These are phyloP conservation scores for Hortiboletus flavorubellus DNA, from an alignment of 768 basidiomycete genomes.

Conservation along the genomic window DNA sequence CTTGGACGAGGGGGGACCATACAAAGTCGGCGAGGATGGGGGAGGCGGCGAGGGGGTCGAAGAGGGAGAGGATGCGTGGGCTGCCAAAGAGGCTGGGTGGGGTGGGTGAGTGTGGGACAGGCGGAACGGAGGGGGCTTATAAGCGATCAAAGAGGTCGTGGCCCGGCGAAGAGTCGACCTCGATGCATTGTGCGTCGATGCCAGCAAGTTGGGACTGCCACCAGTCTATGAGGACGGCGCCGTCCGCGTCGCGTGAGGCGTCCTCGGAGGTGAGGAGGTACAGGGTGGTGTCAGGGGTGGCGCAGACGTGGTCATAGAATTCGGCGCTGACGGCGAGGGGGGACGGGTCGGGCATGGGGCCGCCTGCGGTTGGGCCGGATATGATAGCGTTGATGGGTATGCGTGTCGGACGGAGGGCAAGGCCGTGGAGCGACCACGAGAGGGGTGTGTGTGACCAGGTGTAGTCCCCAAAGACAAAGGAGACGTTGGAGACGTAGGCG, in stretches of 20 bases:
- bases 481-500: constrained; percentile 46
- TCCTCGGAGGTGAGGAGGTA: constrained; percentile 35
- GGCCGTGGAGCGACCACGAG: constrained; percentile 53
- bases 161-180: constrained; percentile 37
- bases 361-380: constrained; percentile 54
- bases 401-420: constrained; percentile 46
- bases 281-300: constrained; percentile 28
- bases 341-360: constrained; percentile 29
- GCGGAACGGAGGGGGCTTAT: constrained; percentile 31
- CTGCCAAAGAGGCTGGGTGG: constrained; percentile 44
- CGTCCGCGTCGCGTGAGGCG: constrained; percentile 38
- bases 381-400: constrained; percentile 61
- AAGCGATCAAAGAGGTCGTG: constrained; percentile 45
- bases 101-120: neutral
- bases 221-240: constrained; percentile 44
- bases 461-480: constrained; percentile 63
- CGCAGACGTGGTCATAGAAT: constrained; percentile 50
- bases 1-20: constrained; percentile 52
- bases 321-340: constrained; percentile 44
- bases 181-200: constrained; percentile 41
- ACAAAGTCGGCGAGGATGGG: constrained; percentile 48
- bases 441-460: constrained; percentile 54
- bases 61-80: constrained; percentile 39
- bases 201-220: constrained; percentile 42
- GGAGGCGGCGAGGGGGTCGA: constrained; percentile 41